phyloP scores from a whole-genome alignment of 495 filamentous ascomycete genomes.

The Talaromyces liani region DNA sequence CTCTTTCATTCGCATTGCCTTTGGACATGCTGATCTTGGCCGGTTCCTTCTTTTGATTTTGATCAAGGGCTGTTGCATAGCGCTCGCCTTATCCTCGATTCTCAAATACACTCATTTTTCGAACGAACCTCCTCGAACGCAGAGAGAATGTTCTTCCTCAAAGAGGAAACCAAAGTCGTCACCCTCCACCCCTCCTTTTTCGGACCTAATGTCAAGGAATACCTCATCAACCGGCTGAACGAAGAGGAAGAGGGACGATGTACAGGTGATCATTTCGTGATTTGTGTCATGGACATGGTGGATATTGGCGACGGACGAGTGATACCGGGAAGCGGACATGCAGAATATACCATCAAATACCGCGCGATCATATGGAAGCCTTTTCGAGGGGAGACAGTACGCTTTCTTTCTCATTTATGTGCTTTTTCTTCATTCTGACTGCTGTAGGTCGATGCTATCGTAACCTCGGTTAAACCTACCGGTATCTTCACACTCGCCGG shows the following conservation, averaged over 20 bases:
- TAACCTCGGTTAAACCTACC: conserved; percentile 79
- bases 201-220: conserved; percentile 79
- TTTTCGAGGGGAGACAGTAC: conserved; percentile 92
- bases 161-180: conserved; percentile 87
- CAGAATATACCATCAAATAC: conserved; percentile 91
- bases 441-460: conserved; percentile 78
- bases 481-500: conserved; percentile 92
- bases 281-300: conserved; percentile 90
- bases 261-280: conserved; percentile 89
- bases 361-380: conserved; percentile 95
- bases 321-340: conserved; percentile 78
- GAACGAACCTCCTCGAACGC: neutral
- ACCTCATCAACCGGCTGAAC: conserved; percentile 77
- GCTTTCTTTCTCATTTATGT: conserved; percentile 19
- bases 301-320: conserved; percentile 89
- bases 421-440: neutral
- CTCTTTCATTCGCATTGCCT: neutral
- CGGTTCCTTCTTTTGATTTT: neutral
- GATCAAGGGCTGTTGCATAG: neutral
- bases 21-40: neutral
- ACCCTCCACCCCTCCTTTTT: conserved; percentile 96
- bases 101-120: neutral
- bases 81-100: neutral
- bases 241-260: conserved; percentile 91
- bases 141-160: conserved; percentile 87